phyloP scores from a whole-genome alignment of 371 early-diverging fungal genomes.

The Cokeromyces recurvatus region DNA sequence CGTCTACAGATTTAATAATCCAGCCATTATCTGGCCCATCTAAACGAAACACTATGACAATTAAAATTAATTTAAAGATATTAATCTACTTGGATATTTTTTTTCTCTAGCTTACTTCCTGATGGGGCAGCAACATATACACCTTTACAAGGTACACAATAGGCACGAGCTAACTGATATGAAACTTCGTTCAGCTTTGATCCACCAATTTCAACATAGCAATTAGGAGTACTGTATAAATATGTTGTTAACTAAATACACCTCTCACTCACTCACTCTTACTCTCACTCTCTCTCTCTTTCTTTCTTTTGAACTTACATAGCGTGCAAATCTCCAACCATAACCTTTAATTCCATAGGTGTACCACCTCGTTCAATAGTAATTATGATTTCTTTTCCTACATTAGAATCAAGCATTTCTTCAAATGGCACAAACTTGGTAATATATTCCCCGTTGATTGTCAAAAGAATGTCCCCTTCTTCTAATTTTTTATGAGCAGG shows the following conservation, averaged over 20 bases:
- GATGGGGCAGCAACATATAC: constrained; percentile 72
- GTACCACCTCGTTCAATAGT: constrained; percentile 75
- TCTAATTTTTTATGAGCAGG: constrained; percentile 73
- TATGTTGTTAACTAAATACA: too few relatives aligned
- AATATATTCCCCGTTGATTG: constrained; percentile 72
- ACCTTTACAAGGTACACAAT: constrained; percentile 78
- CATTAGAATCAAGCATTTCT: constrained; percentile 67
- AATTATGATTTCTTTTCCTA: constrained; percentile 61
- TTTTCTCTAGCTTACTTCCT: constrained; percentile 53
- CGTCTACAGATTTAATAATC: constrained; percentile 72
- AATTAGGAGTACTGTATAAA: constrained; percentile 60
- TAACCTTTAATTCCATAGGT: constrained; percentile 52
- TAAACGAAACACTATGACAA: constrained; percentile 63
- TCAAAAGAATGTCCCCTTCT: constrained; percentile 85
- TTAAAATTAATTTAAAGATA: too few relatives aligned
- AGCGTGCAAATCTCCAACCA: constrained; percentile 71
- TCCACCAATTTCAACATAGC: constrained; percentile 87
- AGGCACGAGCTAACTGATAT: constrained; percentile 83
- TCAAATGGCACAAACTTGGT: constrained; percentile 86
- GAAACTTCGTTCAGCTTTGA: constrained; percentile 80
- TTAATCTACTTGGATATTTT: not conserved
- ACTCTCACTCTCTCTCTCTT: too few relatives aligned
- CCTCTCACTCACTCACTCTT: too few relatives aligned
- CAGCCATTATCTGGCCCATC: constrained; percentile 79
- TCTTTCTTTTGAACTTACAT: constrained; percentile 39